These are phyloP conservation scores for Francoa sonchifolia DNA, from an alignment of 441 rosid species.

Conservation along the genomic window DNA sequence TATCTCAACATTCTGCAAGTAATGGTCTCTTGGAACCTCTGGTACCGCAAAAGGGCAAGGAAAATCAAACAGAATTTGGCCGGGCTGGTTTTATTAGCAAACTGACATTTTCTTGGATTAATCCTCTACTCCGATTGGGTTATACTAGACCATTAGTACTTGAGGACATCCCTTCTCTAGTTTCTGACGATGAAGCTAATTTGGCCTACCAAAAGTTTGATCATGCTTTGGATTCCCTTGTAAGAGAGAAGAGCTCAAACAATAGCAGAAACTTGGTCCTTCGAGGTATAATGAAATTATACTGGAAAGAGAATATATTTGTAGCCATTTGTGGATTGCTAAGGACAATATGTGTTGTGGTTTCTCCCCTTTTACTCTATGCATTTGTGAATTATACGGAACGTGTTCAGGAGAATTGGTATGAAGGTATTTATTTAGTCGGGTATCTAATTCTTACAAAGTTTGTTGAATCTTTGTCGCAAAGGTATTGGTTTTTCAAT, in stretches of 20 bases:
- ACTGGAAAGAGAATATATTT: constrained; percentile 47
- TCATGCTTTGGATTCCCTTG: constrained; percentile 37
- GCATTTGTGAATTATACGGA: constrained; percentile 61
- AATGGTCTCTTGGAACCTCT: constrained; percentile 38
- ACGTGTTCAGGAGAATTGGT: constrained; percentile 29
- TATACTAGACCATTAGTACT: constrained; percentile 42
- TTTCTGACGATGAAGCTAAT: constrained; percentile 52
- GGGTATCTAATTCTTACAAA: constrained; percentile 47
- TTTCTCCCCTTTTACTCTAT: constrained; percentile 61
- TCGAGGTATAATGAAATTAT: constrained; percentile 37
- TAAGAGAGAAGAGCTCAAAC: constrained; percentile 19
- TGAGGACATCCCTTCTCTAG: constrained; percentile 55
- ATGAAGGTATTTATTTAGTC: constrained; percentile 37
- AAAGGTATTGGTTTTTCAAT: constrained; percentile 59
- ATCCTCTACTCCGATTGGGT: constrained; percentile 53
- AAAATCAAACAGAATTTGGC: constrained; percentile 21
- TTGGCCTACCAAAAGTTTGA: constrained; percentile 47
- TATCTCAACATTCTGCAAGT: constrained; percentile 15
- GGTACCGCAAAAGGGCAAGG: constrained; percentile 19
- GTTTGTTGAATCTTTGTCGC: constrained; percentile 65
- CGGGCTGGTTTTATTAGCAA: constrained; percentile 39
- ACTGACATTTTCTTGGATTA: constrained; percentile 68
- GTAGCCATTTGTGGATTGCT: constrained; percentile 38
- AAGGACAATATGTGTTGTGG: constrained; percentile 42
- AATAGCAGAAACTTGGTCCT: constrained; percentile 37